Percentiles rank a stretch among this genome's conserved stretches.
phyloP scores from a whole-genome alignment of 192 early-diverging fungal species.

The Phycomyces blakesleeanus region DNA sequence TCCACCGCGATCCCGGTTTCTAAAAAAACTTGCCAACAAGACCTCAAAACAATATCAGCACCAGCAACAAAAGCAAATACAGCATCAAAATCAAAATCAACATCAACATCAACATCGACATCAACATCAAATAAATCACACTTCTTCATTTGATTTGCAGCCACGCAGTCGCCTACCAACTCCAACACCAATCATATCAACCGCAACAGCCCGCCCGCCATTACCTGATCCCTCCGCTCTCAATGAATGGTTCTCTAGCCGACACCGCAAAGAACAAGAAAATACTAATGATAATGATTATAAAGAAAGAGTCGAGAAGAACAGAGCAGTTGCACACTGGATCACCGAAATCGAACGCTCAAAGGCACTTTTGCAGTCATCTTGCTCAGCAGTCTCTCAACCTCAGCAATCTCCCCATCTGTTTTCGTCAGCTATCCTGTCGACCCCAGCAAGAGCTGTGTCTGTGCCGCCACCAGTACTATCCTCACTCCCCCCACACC shows the following conservation, averaged over 20 bases:
- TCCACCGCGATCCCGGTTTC: slow-evolving; percentile 26
- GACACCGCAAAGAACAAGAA: neutral
- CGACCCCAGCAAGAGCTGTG: neutral
- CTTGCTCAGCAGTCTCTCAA: no score
- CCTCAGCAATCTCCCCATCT: neutral
- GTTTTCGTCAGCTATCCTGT: neutral
- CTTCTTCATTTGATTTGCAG: neutral
- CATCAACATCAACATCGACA: no score
- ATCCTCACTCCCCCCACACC: neutral
- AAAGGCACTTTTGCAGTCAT: neutral
- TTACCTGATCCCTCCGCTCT: slow-evolving; percentile 22
- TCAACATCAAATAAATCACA: no score
- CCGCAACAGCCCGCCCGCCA: neutral
- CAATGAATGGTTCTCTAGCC: slow-evolving; percentile 26
- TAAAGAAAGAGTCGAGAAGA: slow-evolving; percentile 1
- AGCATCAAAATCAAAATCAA: no score
- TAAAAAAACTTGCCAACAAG: slow-evolving; percentile 21
- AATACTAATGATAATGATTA: neutral
- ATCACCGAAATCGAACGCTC: slow-evolving; percentile 22
- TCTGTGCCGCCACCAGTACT: neutral
- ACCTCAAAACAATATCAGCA: slow-evolving; percentile 5
- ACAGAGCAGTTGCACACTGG: slow-evolving; percentile 25
- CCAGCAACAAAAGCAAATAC: no score
- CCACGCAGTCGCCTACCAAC: neutral
- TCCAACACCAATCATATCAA: neutral